Evolutionary conservation across 1,139 yeast genomes (phyloP), one percentile per base, ranked within the genome.

Genomic region (Scheffersomyces insectosa): DNA sequence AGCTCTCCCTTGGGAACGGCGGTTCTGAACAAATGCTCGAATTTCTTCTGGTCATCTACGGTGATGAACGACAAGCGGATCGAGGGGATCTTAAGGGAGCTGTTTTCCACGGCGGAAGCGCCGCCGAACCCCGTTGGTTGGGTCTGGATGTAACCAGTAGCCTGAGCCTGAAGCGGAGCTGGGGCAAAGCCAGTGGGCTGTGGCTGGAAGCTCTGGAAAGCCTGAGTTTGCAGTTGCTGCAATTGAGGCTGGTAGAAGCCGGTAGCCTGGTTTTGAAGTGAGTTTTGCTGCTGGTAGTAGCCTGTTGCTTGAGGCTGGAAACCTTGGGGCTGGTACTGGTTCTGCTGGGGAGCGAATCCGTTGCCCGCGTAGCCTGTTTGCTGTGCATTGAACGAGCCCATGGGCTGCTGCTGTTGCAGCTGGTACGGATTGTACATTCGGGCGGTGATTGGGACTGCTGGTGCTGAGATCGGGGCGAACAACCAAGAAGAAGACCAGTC

Each of bases 21-120:
- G 5, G 88, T 78, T 49, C 90, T 70, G 61, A 91, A 93, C 51
- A 93, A 72, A 54, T 82, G 82, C 61, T 88, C 96, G 59, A 88
- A 93, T 63, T 88, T 86, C 47, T 77, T 76, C 68, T 93, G 98
- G 62, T 90, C 98, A 34, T 82, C 81, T 14, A 87, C 84, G 3
- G 95, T 83, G 51, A 93, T 80, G 59, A 93, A 93, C 9, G 96
- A 84, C 43, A 93, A 74, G 51, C 97, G 77, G 47, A 85, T 83
- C 45, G 66, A 66, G 16, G 89, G 90, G 48, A 83, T 80, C 55
- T 80, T 82, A 52, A 73, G 57, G 29, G 65, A 73, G 38, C 55
- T 61, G 47, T 71, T 70, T 45, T 69, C 73, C 23, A 57, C 44
- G 3, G 60, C 62, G 4, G 63, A 55, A 10, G 56, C 47, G 27